Evolutionary conservation across 169 alveolate genomes (phyloP), one percentile per base, ranked within the genome.

Genomic region (Plasmodium berghei): DNA sequence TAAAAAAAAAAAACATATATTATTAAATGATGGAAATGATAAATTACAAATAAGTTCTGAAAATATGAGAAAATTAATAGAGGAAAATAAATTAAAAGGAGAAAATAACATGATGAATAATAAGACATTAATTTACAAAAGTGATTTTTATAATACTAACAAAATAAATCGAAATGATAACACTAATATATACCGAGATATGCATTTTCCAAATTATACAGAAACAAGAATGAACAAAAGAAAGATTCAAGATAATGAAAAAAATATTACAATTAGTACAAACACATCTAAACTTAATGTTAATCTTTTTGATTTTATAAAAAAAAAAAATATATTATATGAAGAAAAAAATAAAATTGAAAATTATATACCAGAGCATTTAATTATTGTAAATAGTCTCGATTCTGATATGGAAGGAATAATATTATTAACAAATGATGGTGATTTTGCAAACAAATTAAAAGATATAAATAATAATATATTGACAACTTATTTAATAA

Each of bases 361-460:
- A 9, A 80, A 80, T 52, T 45, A 52, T 34, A 46, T 80, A 22
- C 90, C 90, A 8, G 75, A 80, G 5, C 90, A 80, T 55, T 46
- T 80, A 49, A 80, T 80, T 22, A 72, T 80, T 28, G 73, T 80
- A 14, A 80, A 80, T 70, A 66, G 83, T 55, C 64, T 80, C 18
- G 45, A 61, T 34, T 28, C 90, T 1, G 26, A 16, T 0, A 80
- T 64, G 20, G 90, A 80, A 80, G 90, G 90, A 28, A 12, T 80
- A 3, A 61, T 80, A 46, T 28, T 80, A 40, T 26, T 80, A 42
- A 80, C 90, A 18, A 80, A 80, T 66, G 90, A 80, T 66, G 90
- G 90, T 12, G 90, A 80, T 46, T 67, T 80, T 70, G 90, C 90
- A 80, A 55, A 46, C 1, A 80, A 61, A 42, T 80, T 80, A 67